A percentile compares a stretch with the other conserved stretches of the same genome.
These are phyloP conservation scores for Backusella luteola DNA, from an alignment of 192 early-diverging fungal genomes.

Conservation along the genomic window DNA sequence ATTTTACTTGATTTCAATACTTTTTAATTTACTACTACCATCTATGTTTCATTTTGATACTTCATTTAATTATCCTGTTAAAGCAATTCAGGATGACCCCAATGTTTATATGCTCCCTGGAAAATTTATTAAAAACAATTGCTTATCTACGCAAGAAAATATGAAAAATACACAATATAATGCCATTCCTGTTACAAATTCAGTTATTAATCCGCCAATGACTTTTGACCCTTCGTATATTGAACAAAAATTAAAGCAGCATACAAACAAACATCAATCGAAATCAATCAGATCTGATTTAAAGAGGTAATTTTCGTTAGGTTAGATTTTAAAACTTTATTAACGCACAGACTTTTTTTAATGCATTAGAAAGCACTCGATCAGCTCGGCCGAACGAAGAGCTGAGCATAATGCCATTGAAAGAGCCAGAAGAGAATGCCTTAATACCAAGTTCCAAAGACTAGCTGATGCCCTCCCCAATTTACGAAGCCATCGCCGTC, in stretches of 20 bases:
- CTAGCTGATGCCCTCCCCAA: slow-evolving; percentile 70
- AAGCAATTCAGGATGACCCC: not conserved
- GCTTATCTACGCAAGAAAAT: not conserved
- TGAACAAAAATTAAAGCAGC: not conserved
- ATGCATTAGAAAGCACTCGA: not conserved
- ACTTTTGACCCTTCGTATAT: not conserved
- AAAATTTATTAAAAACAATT: not conserved
- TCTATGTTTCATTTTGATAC: not conserved
- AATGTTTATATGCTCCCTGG: not conserved
- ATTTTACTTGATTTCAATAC: not conserved
- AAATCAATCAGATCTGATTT: not conserved
- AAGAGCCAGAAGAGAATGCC: slow-evolving; percentile 70
- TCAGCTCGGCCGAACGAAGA: slow-evolving; percentile 30
- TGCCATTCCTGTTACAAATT: not conserved
- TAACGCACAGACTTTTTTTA: not conserved
- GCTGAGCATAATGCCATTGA: slow-evolving; percentile 81
- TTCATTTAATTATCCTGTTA: not conserved
- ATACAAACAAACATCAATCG: not conserved
- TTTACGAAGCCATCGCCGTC: slow-evolving; percentile 64
- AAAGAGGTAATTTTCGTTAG: slow-evolving; percentile 1
- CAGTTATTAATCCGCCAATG: not conserved
- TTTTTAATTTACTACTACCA: not conserved
- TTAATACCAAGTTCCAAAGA: slow-evolving; percentile 77
- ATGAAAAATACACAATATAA: not conserved
- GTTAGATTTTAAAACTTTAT: not conserved